Conservation (phyloP, 2,329 filamentous ascomycete genomes). For the Trichoderma koningiopsis region DNA sequence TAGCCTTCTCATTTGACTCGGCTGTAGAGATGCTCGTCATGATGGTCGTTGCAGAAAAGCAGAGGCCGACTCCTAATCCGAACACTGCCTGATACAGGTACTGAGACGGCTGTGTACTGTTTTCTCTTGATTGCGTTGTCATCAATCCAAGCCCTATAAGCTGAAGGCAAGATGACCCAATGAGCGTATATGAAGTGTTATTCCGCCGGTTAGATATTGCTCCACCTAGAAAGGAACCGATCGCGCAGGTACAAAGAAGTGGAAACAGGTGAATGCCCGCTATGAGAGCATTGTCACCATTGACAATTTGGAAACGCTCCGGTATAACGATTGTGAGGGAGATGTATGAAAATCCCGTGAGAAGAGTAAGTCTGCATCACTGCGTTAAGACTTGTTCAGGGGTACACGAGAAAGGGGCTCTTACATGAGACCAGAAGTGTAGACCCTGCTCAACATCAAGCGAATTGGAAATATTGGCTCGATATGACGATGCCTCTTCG, state of each 20-base stretch:
- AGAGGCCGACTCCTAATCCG: constrained; percentile 61
- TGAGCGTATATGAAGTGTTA: constrained; percentile 54
- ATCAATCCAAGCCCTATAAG: constrained; percentile 56
- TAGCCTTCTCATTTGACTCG: constrained; percentile 52
- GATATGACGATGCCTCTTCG: constrained; percentile 42
- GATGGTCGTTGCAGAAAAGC: constrained; percentile 59
- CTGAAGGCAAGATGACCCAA: constrained; percentile 54
- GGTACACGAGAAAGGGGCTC: constrained; percentile 28
- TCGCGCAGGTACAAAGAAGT: constrained; percentile 57
- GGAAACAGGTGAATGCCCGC: constrained; percentile 62
- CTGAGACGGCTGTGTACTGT: constrained; percentile 43
- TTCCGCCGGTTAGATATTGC: constrained; percentile 56
- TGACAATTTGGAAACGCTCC: constrained; percentile 62
- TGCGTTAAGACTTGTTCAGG: constrained; percentile 26
- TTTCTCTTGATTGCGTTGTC: constrained; percentile 43
- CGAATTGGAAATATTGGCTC: constrained; percentile 59
- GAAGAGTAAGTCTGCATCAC: constrained; percentile 52
- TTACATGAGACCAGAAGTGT: constrained; percentile 54
- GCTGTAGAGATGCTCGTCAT: constrained; percentile 57
- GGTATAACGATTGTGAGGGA: constrained; percentile 61
- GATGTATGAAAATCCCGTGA: constrained; percentile 61
- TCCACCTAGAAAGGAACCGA: constrained; percentile 59
- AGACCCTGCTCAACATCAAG: constrained; percentile 52
- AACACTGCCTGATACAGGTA: constrained; percentile 60
- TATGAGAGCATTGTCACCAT: constrained; percentile 53